Evolutionary conservation across 2,329 filamentous ascomycete genomes (phyloP).

Genomic region (Colletotrichum spinosum): DNA sequence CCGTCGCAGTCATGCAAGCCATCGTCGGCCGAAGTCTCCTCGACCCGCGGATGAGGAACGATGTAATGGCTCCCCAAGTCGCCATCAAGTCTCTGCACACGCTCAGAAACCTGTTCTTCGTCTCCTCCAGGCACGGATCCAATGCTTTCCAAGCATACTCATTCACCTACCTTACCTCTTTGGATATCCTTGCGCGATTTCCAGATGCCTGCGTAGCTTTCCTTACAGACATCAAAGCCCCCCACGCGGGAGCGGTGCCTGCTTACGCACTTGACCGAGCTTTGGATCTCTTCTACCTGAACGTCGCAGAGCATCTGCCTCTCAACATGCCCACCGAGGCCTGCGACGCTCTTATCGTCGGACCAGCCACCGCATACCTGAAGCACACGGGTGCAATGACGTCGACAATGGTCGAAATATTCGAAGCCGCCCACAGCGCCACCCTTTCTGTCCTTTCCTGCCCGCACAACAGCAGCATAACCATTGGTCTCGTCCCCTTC

Average conservation of each 20-base stretch:
- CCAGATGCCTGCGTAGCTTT: constrained; percentile 74
- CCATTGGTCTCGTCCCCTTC: constrained; percentile 79
- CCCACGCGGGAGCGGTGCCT: constrained; percentile 65
- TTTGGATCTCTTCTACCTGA: constrained; percentile 90
- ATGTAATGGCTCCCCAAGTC: constrained; percentile 67
- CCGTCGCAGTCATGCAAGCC: constrained; percentile 80
- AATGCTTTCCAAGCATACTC: constrained; percentile 84
- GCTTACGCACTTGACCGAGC: constrained; percentile 73
- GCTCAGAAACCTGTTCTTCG: constrained; percentile 83
- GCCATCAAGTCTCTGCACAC: constrained; percentile 79
- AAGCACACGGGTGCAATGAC: constrained; percentile 56
- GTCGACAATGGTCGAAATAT: constrained; percentile 68
- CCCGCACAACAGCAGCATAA: constrained; percentile 79
- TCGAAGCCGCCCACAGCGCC: constrained; percentile 88
- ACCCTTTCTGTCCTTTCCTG: constrained; percentile 84
- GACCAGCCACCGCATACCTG: constrained; percentile 81
- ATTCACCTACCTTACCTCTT: constrained; percentile 84
- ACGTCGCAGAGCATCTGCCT: constrained; percentile 86
- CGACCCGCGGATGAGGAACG: constrained; percentile 59
- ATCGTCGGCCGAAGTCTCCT: constrained; percentile 73
- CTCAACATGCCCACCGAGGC: constrained; percentile 73
- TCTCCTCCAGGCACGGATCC: constrained; percentile 79
- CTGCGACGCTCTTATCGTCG: constrained; percentile 79
- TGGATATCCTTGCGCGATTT: constrained; percentile 84
- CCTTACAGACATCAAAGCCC: constrained; percentile 68